Percentiles rank a stretch among this genome's conserved stretches.
Conservation (phyloP, 768 basidiomycete genomes). For the Cubamyces sp. region DNA sequence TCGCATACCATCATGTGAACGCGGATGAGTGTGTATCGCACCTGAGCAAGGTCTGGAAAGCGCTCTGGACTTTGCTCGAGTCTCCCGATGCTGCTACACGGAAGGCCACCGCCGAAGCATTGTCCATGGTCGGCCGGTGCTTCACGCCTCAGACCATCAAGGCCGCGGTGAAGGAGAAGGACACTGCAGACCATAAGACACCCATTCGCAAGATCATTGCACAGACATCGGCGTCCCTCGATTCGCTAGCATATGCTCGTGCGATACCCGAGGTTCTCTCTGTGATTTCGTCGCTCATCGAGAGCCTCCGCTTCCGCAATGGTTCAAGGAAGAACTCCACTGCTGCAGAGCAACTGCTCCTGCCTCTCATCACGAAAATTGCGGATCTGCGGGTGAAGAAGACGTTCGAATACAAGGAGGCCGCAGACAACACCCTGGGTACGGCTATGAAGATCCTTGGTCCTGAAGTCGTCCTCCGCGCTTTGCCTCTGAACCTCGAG, state of each 20-base stretch:
- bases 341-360: constrained; percentile 70
- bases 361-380: constrained; percentile 70
- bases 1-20: constrained; percentile 60
- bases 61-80: constrained; percentile 78
- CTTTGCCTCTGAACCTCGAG: constrained; percentile 86
- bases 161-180: constrained; percentile 51
- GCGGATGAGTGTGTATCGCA: constrained; percentile 55
- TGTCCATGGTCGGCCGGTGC: constrained; percentile 68
- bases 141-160: constrained; percentile 67
- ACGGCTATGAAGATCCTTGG: constrained; percentile 86
- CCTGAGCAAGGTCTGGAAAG: constrained; percentile 71
- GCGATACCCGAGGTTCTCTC: constrained; percentile 81
- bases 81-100: constrained; percentile 63
- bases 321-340: constrained; percentile 46
- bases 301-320: constrained; percentile 56
- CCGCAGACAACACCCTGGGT: constrained; percentile 77
- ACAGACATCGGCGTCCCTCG: constrained; percentile 68
- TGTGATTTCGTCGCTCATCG: constrained; percentile 71
- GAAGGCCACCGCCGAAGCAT: constrained; percentile 64
- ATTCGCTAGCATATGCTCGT: constrained; percentile 71
- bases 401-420: constrained; percentile 89
- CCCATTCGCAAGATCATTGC: constrained; percentile 64
- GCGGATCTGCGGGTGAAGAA: constrained; percentile 77
- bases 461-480: constrained; percentile 73
- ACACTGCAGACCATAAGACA: constrained; percentile 48